Conservation (phyloP, 2,329 filamentous ascomycete genomes). For the Neonectria magnoliae region DNA sequence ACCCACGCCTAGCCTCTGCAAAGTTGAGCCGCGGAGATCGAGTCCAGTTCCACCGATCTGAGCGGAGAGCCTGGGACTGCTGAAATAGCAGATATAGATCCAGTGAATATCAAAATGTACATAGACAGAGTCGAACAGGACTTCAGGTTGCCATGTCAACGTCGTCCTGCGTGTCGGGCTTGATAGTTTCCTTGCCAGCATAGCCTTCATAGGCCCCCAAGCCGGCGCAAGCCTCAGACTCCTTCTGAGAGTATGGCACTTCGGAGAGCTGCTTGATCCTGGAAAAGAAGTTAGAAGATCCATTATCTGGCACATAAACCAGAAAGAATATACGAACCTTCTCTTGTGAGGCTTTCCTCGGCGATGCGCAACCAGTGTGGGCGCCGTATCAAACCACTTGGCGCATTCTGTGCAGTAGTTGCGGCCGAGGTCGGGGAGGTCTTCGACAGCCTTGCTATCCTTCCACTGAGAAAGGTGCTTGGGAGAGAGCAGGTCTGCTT, state of each 20-base stretch:
- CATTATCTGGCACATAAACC: slow-evolving; percentile 5
- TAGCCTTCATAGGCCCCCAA: slow-evolving; percentile 65
- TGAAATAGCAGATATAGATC: neutral
- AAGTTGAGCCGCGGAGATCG: neutral
- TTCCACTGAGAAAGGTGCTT: slow-evolving; percentile 85
- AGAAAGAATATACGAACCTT: slow-evolving; percentile 57
- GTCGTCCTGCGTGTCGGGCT: slow-evolving; percentile 38
- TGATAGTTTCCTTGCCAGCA: slow-evolving; percentile 55
- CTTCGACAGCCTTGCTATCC: slow-evolving; percentile 81
- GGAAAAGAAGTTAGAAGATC: slow-evolving; percentile 35
- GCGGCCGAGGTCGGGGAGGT: slow-evolving; percentile 85
- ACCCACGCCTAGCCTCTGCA: neutral
- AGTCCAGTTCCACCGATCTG: neutral
- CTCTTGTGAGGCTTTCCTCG: slow-evolving; percentile 95
- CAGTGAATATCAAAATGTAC: slow-evolving; percentile 11
- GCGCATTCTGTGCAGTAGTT: slow-evolving; percentile 94
- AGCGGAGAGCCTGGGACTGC: neutral
- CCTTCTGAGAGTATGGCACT: slow-evolving; percentile 85
- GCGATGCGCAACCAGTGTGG: slow-evolving; percentile 77
- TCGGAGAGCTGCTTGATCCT: slow-evolving; percentile 86
- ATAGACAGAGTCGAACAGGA: slow-evolving; percentile 10
- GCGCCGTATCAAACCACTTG: slow-evolving; percentile 93
- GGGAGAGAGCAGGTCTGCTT: slow-evolving; percentile 80
- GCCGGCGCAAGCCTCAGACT: slow-evolving; percentile 83
- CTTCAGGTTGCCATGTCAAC: slow-evolving; percentile 49